phyloP scores from a whole-genome alignment of 1,139 yeast species.

The Pichia sp. region DNA sequence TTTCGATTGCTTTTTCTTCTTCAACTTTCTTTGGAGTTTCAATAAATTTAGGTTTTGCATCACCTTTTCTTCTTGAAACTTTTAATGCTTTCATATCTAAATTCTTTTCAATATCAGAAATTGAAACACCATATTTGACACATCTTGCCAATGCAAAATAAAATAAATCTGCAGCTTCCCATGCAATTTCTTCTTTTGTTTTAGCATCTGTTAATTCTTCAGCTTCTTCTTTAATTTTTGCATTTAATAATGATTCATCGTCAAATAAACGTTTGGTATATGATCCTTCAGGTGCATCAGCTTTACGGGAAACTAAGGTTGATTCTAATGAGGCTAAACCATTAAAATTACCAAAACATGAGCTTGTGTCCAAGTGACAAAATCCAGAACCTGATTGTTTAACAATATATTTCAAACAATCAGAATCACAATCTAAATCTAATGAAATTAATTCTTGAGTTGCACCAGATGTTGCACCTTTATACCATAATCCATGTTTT shows the following conservation, averaged over 20 bases:
- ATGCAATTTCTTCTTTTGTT: slow-evolving; percentile 66
- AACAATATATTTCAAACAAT: slow-evolving; percentile 80
- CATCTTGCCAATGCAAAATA: slow-evolving; percentile 89
- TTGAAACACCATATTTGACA: slow-evolving; percentile 70
- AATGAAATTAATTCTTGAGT: slow-evolving; percentile 67
- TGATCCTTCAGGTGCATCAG: slow-evolving; percentile 79
- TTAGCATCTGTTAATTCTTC: slow-evolving; percentile 89
- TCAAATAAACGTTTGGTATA: slow-evolving; percentile 83
- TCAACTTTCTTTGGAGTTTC: slow-evolving; percentile 29
- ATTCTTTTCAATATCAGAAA: slow-evolving; percentile 77
- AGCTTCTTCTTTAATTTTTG: slow-evolving; percentile 92
- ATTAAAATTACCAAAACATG: slow-evolving; percentile 70
- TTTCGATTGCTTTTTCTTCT: slow-evolving; percentile 17
- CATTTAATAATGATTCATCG: slow-evolving; percentile 67
- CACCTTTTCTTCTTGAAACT: slow-evolving; percentile 91
- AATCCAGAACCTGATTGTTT: slow-evolving; percentile 81
- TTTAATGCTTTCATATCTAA: slow-evolving; percentile 77
- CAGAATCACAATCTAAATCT: slow-evolving; percentile 86
- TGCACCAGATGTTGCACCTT: slow-evolving; percentile 93
- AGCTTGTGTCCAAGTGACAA: slow-evolving; percentile 76
- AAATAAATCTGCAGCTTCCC: slow-evolving; percentile 96
- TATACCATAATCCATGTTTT: slow-evolving; percentile 86
- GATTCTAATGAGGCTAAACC: slow-evolving; percentile 65
- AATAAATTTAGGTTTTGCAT: slow-evolving; percentile 77
- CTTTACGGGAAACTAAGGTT: slow-evolving; percentile 48